These are phyloP conservation scores for Colletotrichum nymphaeae DNA, from an alignment of 2,329 filamentous ascomycete genomes.

Conservation along the genomic window DNA sequence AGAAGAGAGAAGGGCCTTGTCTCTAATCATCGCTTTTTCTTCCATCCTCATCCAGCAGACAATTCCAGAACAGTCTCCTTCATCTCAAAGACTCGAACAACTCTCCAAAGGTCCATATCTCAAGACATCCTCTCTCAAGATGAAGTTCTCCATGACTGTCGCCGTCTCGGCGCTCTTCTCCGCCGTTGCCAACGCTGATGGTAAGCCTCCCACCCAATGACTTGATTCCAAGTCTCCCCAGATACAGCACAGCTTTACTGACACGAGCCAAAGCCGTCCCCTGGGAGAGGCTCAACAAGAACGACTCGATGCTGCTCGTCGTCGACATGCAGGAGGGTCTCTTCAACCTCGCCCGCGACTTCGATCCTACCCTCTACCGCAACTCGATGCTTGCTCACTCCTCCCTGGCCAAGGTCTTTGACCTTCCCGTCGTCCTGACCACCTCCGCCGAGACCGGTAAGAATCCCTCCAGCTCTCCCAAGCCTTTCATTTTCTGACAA, in stretches of 20 bases:
- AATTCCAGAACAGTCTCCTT: constrained; percentile 10
- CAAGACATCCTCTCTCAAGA: neutral
- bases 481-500: neutral
- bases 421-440: constrained; percentile 76
- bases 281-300: constrained; percentile 50
- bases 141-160: constrained; percentile 35
- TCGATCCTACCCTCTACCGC: constrained; percentile 71
- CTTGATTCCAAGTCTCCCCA: neutral
- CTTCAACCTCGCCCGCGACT: constrained; percentile 69
- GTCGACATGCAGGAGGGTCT: constrained; percentile 52
- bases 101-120: neutral
- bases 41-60: constrained; percentile 32
- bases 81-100: constrained; percentile 11
- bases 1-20: neutral
- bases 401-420: constrained; percentile 72
- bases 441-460: constrained; percentile 71
- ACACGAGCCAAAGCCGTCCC: constrained; percentile 36
- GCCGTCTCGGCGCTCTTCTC: constrained; percentile 31
- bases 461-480: neutral
- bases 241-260: neutral
- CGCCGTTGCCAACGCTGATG: constrained; percentile 24
- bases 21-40: neutral
- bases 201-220: neutral
- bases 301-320: constrained; percentile 48
- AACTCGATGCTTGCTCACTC: constrained; percentile 77